Conservation (phyloP, 1,284 basidiomycete species). For the Leccinum huronense region DNA sequence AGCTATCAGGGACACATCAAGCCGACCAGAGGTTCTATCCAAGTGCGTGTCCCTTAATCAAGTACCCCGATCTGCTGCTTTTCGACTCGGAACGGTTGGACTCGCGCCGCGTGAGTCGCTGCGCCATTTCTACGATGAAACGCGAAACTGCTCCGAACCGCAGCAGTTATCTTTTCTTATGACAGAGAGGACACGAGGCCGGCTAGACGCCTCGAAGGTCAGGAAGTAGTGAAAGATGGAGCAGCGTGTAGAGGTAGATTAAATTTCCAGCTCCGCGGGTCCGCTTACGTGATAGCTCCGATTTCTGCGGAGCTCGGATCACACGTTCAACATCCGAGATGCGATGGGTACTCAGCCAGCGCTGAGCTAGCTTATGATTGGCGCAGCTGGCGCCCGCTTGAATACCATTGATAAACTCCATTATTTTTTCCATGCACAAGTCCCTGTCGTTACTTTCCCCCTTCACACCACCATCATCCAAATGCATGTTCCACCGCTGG, state of each 20-base stretch:
- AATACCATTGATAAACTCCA: constrained; percentile 33
- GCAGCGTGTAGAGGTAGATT: background rate
- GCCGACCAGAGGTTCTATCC: constrained; percentile 12
- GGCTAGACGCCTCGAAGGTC: background rate
- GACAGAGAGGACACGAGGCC: constrained; percentile 12
- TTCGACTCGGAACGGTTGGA: constrained; percentile 11
- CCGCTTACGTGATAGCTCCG: constrained; percentile 26
- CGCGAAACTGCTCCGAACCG: constrained; percentile 9
- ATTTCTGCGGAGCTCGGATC: constrained; percentile 34
- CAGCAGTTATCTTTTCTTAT: constrained; percentile 14
- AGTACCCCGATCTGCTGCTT: constrained; percentile 13
- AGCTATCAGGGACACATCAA: constrained; percentile 36
- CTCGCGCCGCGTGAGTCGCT: constrained; percentile 4
- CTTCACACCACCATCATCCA: constrained; percentile 5
- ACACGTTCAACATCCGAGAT: constrained; percentile 12
- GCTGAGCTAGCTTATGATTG: background rate
- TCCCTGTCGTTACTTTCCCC: constrained; percentile 10
- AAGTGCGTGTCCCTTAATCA: constrained; percentile 18
- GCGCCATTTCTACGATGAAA: constrained; percentile 22
- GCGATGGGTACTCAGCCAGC: background rate
- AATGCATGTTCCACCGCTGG: constrained; percentile 29
- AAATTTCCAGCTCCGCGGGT: constrained; percentile 4
- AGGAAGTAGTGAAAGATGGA: background rate
- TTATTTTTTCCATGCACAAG: constrained; percentile 26
- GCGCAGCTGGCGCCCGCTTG: background rate